Evolutionary conservation across 208 protist genomes (phyloP).

Genomic region (Acanthamoeba healyi): DNA sequence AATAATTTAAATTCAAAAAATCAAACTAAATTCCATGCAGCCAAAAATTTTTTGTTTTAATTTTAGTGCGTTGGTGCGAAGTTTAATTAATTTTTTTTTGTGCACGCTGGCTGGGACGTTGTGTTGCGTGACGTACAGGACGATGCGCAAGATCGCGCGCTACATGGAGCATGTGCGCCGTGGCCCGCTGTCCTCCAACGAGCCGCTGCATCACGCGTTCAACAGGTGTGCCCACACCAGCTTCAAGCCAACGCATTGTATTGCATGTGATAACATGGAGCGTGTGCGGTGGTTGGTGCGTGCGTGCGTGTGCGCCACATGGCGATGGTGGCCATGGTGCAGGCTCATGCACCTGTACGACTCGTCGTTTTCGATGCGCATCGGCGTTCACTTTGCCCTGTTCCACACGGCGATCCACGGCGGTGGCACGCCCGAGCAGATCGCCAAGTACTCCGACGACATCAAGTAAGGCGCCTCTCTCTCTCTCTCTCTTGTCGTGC

Average conservation of each 20-base stretch:
- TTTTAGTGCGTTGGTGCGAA: background rate
- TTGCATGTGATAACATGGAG: background rate
- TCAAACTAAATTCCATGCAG: too few species aligned
- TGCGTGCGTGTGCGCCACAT: background rate
- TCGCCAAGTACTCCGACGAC: conserved; percentile 45
- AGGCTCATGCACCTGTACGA: conserved; percentile 68
- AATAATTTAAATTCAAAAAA: background rate
- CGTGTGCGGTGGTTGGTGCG: background rate
- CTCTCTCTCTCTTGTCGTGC: background rate
- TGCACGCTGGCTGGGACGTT: background rate
- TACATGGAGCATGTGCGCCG: conserved; percentile 36
- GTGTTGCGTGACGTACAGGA: background rate
- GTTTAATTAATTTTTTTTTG: background rate
- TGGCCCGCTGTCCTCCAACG: background rate
- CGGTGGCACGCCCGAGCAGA: conserved; percentile 48
- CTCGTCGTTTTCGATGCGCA: conserved; percentile 63
- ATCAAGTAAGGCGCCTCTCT: conserved; percentile 39
- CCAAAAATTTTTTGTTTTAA: background rate
- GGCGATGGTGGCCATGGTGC: too few species aligned
- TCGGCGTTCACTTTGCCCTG: conserved; percentile 62
- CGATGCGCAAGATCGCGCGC: conserved; percentile 47
- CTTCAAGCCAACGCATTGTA: too few species aligned
- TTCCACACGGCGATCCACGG: conserved; percentile 40
- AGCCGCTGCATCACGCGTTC: conserved; percentile 24
- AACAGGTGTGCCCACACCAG: background rate